phyloP scores from a whole-genome alignment of 768 basidiomycete species.

The Leucosporidium creatinivorum region DNA sequence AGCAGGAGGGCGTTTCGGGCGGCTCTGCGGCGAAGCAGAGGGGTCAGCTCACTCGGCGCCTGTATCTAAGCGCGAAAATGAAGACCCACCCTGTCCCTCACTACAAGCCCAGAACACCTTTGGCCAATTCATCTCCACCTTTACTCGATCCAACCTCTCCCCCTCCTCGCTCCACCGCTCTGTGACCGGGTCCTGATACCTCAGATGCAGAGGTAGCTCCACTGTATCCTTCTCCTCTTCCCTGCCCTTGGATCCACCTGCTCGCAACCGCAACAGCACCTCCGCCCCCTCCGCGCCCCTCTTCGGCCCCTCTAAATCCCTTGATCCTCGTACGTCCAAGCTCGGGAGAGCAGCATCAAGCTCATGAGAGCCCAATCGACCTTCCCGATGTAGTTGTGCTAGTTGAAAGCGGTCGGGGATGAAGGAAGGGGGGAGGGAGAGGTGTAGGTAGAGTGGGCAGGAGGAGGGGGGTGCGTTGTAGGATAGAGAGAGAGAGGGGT shows the following conservation, averaged over 20 bases:
- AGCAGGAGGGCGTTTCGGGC: too few relatives aligned
- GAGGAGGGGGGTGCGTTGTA: not conserved
- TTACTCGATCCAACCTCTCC: not conserved
- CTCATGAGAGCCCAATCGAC: not conserved
- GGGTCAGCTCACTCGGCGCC: too few relatives aligned
- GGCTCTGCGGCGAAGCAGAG: too few relatives aligned
- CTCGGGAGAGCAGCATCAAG: too few relatives aligned
- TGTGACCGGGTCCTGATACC: conserved; percentile 25
- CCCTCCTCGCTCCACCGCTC: not conserved
- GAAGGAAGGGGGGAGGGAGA: conserved; percentile 3
- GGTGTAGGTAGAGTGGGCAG: conserved; percentile 18
- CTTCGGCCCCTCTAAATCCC: conserved; percentile 26
- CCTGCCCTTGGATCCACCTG: not conserved
- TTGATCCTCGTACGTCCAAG: conserved; percentile 1
- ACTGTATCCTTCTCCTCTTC: not conserved
- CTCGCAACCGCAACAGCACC: not conserved
- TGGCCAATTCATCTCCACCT: conserved; percentile 18
- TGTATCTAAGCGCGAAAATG: too few relatives aligned
- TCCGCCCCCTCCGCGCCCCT: not conserved
- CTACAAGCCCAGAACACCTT: conserved; percentile 29
- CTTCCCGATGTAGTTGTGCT: conserved; percentile 8
- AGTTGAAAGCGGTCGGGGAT: conserved; percentile 32
- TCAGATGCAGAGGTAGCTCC: conserved; percentile 24
- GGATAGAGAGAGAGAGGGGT: not conserved
- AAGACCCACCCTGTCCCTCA: not conserved